Base-by-base conservation (phyloP, 805 yeast species). In the Candida broadrunensis region DNA sequence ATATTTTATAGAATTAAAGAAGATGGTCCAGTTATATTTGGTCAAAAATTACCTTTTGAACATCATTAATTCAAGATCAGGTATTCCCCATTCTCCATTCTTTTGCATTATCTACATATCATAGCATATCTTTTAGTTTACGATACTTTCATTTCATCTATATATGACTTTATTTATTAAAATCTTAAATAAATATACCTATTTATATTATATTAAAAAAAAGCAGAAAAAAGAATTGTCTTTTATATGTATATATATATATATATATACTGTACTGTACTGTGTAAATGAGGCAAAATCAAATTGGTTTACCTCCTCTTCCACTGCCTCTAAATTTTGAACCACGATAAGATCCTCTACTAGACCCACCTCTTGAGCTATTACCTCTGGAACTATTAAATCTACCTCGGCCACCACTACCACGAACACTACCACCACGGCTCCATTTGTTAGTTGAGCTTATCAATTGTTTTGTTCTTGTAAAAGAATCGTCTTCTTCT, bases 1-100 rank as follows among this genome's bases (percentile, higher is more conserved):
- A 76, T 88, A 47, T 73, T 88, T 56, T 87, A 85, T 73, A 75
- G 96, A 61, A 72, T 85, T 34, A 81, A 83, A 65, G 81, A 85
- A 59, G 91, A 81, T 53, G 81, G 81, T 50, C 72, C 77, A 54
- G 80, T 77, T 27, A 78, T 81, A 77, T 66, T 73, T 47, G 84
- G 69, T 23, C 56, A 56, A 40, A 63, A 63, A 47, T 57, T 61
- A 48, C 70, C 71, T 32, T 65, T 65, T 42, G 70, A 65, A 52
- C 61, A 61, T 46, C 69, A 65, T 45, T 63, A 54, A 35, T 26
- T 17, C 9, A 21, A 6, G 24, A 21, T n/a, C n/a, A n/a, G n/a
- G n/a, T 34, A n/a, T n/a, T n/a, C n/a, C n/a, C n/a, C n/a, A n/a
- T n/a, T n/a, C n/a, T n/a, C n/a, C n/a, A n/a, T n/a, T n/a, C n/a